Percentiles rank a stretch among this genome's conserved stretches.
These are phyloP conservation scores for Thielaviopsis musarum DNA, from an alignment of 2,329 filamentous ascomycete species.

Conservation along the genomic window DNA sequence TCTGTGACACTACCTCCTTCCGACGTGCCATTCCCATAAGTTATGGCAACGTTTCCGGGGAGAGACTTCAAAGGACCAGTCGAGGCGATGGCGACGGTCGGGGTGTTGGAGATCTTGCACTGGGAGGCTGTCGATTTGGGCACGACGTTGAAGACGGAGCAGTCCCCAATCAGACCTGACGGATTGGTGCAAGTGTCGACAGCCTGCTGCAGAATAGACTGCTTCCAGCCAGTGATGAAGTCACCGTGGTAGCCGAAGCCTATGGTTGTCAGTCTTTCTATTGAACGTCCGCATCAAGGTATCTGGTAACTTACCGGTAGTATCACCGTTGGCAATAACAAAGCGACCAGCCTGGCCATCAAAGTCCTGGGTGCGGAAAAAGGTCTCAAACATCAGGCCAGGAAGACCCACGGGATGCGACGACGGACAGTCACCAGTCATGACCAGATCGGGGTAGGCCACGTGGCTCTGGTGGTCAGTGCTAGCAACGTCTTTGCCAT, in stretches of 20 bases:
- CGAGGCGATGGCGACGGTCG: slow-evolving; percentile 35
- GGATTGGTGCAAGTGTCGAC: slow-evolving; percentile 56
- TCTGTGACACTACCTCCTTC: background rate
- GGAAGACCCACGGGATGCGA: slow-evolving; percentile 52
- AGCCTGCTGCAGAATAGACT: slow-evolving; percentile 51
- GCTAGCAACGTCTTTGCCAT: slow-evolving; percentile 45
- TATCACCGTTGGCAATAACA: slow-evolving; percentile 62
- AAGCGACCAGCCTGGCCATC: slow-evolving; percentile 48
- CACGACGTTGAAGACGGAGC: slow-evolving; percentile 57
- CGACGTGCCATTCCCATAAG: slow-evolving; percentile 16
- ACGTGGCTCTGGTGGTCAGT: slow-evolving; percentile 47
- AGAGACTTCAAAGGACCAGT: slow-evolving; percentile 38
- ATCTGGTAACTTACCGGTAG: slow-evolving; percentile 37
- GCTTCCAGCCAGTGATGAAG: slow-evolving; percentile 66
- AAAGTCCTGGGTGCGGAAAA: slow-evolving; percentile 59
- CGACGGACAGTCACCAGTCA: slow-evolving; percentile 57
- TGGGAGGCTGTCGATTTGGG: slow-evolving; percentile 34
- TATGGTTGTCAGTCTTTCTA: slow-evolving; percentile 16
- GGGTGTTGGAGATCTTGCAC: slow-evolving; percentile 41
- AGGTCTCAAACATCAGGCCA: slow-evolving; percentile 71
- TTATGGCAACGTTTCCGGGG: slow-evolving; percentile 44
- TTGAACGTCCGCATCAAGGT: background rate
- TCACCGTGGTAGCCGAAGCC: slow-evolving; percentile 66
- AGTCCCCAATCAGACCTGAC: slow-evolving; percentile 55
- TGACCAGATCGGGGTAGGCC: slow-evolving; percentile 61